phyloP scores from a whole-genome alignment of 371 early-diverging fungal genomes.

The Blyttiomyces sp. region DNA sequence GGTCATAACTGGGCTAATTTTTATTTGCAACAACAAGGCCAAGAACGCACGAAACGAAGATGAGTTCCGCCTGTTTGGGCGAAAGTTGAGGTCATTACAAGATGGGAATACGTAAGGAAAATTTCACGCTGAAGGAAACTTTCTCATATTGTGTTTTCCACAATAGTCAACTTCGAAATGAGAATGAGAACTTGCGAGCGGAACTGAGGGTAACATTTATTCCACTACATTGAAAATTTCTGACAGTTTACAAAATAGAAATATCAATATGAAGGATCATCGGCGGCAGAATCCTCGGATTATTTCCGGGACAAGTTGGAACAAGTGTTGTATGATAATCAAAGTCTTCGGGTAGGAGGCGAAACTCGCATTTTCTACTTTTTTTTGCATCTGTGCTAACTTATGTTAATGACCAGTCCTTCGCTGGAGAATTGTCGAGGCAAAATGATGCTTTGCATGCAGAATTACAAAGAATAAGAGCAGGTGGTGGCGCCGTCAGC shows the following conservation, averaged over 20 bases:
- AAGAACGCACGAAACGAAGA: conserved; percentile 20
- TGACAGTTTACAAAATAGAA: conserved; percentile 2
- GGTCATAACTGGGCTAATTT: not conserved
- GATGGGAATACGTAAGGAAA: conserved; percentile 5
- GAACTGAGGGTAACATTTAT: conserved; percentile 14
- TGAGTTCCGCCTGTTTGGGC: conserved; percentile 24
- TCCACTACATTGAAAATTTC: not conserved
- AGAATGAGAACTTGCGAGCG: conserved; percentile 18
- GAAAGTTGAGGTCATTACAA: conserved; percentile 19
- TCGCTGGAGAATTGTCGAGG: too few relatives aligned
- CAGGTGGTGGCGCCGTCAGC: not conserved
- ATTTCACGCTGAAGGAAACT: not conserved
- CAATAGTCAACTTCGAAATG: conserved; percentile 6
- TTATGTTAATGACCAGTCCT: too few relatives aligned
- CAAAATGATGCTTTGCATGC: not conserved
- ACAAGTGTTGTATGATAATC: conserved; percentile 17
- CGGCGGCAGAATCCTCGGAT: conserved; percentile 2
- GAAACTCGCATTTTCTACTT: too few relatives aligned
- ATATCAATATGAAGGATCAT: conserved; percentile 20
- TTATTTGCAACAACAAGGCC: conserved; percentile 1
- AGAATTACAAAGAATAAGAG: not conserved
- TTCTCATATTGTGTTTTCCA: not conserved
- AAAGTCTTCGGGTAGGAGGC: conserved; percentile 23
- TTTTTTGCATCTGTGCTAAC: too few relatives aligned
- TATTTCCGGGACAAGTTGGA: conserved; percentile 18